phyloP scores from a whole-genome alignment of 2,329 filamentous ascomycete genomes.

The Allantophomopsis cytisporea region DNA sequence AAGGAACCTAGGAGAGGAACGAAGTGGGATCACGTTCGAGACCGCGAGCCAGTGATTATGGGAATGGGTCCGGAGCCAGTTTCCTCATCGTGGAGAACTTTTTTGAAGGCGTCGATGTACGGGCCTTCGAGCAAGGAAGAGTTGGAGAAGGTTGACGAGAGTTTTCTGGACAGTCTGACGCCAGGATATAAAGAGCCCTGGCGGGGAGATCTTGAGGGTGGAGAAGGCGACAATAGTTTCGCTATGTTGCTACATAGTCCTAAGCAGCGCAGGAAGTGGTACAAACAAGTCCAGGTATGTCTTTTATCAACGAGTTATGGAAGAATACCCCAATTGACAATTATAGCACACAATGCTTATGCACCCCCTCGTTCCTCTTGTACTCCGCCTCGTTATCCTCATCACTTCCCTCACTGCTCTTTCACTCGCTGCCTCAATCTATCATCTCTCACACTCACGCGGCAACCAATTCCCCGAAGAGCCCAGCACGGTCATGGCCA shows the following conservation, averaged over 20 bases:
- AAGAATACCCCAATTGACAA: constrained; percentile 1
- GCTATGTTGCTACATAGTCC: constrained; percentile 13
- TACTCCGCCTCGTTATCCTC: constrained; percentile 72
- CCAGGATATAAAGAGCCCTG: constrained; percentile 20
- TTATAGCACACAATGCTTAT: constrained; percentile 12
- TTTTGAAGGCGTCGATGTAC: constrained; percentile 17
- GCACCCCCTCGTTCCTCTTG: constrained; percentile 61
- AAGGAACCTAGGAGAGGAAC: constrained; percentile 17
- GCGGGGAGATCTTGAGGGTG: constrained; percentile 15
- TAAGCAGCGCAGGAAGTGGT: constrained; percentile 10
- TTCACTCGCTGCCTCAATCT: constrained; percentile 64
- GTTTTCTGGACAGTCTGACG: constrained; percentile 14
- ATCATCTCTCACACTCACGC: constrained; percentile 36
- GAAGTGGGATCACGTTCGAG: constrained; percentile 20
- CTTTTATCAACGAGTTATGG: neutral
- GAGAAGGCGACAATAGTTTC: constrained; percentile 9
- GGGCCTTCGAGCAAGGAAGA: constrained; percentile 13
- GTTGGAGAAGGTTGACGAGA: constrained; percentile 12
- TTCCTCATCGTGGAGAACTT: constrained; percentile 15
- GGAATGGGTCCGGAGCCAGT: constrained; percentile 8
- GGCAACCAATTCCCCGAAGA: constrained; percentile 36
- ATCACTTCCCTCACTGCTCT: constrained; percentile 73
- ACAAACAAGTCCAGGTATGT: neutral
- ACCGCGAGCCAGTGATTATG: constrained; percentile 19
- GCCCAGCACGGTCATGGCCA: constrained; percentile 74